A percentile compares a stretch with the other conserved stretches of the same genome.
Conservation (phyloP, 139 green algal species). For the Chlorella sp. region DNA sequence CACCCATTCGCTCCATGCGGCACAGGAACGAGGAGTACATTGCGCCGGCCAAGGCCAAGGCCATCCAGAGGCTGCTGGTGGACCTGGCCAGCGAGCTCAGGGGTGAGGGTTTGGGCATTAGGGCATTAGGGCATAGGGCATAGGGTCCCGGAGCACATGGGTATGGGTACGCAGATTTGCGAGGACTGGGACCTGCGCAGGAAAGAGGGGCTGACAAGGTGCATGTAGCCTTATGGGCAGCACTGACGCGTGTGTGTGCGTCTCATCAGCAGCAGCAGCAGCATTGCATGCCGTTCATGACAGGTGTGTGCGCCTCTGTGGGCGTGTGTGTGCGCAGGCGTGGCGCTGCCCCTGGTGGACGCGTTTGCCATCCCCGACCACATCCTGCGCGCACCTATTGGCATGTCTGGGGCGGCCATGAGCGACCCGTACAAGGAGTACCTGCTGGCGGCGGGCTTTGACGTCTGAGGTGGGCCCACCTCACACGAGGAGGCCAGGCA, state of each 20-base stretch:
- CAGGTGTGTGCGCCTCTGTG: too few relatives aligned
- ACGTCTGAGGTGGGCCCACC: constrained; percentile 26
- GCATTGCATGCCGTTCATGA: too few relatives aligned
- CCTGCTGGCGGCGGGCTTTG: constrained; percentile 43
- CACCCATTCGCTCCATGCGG: too few relatives aligned
- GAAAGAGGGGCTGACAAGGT: too few relatives aligned
- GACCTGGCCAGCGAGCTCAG: constrained; percentile 54
- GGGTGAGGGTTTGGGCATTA: background rate
- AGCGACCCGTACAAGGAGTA: constrained; percentile 37
- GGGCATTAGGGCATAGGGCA: too few relatives aligned
- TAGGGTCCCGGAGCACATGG: too few relatives aligned
- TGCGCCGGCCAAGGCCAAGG: constrained; percentile 78
- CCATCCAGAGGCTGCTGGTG: constrained; percentile 65
- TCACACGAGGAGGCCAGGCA: too few relatives aligned
- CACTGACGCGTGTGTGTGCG: too few relatives aligned
- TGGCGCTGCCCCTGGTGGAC: constrained; percentile 62
- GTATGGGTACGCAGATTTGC: too few relatives aligned
- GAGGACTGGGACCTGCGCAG: too few relatives aligned
- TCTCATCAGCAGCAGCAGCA: too few relatives aligned
- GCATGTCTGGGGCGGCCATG: constrained; percentile 18
- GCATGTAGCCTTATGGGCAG: too few relatives aligned
- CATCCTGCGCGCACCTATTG: constrained; percentile 80
- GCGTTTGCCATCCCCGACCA: constrained; percentile 75
- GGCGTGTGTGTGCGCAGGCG: constrained; percentile 15
- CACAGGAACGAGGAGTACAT: constrained; percentile 75